Evolutionary conservation across 2,329 filamentous ascomycete genomes (phyloP).

Genomic region (Arthroderma sp.): DNA sequence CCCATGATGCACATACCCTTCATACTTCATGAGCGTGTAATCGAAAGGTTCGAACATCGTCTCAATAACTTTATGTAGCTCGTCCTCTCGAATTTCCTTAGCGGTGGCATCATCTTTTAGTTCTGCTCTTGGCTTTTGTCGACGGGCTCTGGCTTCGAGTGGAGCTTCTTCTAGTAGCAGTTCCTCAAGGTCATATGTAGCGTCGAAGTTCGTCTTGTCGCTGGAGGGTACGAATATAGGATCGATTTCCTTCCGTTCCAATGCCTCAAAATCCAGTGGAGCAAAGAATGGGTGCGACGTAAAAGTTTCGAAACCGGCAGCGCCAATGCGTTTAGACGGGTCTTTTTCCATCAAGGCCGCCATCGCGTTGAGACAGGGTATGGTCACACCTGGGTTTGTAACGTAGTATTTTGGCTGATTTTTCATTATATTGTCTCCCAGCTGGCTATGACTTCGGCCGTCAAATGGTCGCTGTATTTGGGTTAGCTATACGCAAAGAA

Average conservation of each 20-base stretch:
- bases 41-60: conserved; percentile 89
- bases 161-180: conserved; percentile 87
- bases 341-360: conserved; percentile 70
- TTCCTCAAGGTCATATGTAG: conserved; percentile 94
- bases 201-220: conserved; percentile 98
- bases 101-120: conserved; percentile 89
- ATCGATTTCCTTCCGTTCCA: conserved; percentile 77
- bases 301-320: conserved; percentile 68
- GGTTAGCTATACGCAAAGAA: conserved; percentile 19
- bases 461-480: conserved; percentile 69
- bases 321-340: conserved; percentile 68
- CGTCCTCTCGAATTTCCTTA: conserved; percentile 87
- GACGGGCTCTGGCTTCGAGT: conserved; percentile 76
- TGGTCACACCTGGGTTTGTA: conserved; percentile 78
- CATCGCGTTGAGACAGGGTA: conserved; percentile 80
- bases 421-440: conserved; percentile 68
- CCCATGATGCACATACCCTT: conserved; percentile 42
- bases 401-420: conserved; percentile 80
- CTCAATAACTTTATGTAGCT: conserved; percentile 88
- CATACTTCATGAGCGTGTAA: conserved; percentile 72
- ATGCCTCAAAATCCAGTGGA: conserved; percentile 64
- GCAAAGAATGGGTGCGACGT: conserved; percentile 82
- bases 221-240: conserved; percentile 87
- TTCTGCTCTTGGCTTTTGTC: conserved; percentile 85
- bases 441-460: conserved; percentile 66